phyloP scores from a whole-genome alignment of 805 yeast species.

The Lachancea mirantina region DNA sequence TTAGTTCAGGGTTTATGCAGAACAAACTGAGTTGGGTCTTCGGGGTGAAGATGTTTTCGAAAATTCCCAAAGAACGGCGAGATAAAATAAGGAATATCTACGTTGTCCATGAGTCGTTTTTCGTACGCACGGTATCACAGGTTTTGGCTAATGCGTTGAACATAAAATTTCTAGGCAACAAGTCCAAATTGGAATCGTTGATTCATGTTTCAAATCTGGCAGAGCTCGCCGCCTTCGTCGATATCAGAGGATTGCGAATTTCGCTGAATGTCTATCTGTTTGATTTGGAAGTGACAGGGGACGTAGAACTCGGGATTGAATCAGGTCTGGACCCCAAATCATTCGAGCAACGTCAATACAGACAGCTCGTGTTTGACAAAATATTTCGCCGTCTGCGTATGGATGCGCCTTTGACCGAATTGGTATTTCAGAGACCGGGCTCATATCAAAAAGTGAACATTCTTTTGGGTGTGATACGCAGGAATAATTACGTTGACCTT shows the following conservation, averaged over 20 bases:
- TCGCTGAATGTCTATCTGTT: conserved; percentile 68
- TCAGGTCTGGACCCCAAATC: too few species aligned
- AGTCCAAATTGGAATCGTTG: conserved; percentile 14
- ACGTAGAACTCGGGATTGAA: too few species aligned
- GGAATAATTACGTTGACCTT: conserved; percentile 52
- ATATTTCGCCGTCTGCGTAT: conserved; percentile 41
- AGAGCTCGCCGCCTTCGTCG: conserved; percentile 55
- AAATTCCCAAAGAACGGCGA: conserved; percentile 50
- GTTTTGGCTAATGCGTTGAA: conserved; percentile 57
- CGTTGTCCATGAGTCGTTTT: conserved; percentile 88
- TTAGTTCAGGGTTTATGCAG: conserved; percentile 71
- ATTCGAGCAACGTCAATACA: conserved; percentile 32
- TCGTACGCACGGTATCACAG: conserved; percentile 70
- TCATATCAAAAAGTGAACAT: conserved; percentile 40
- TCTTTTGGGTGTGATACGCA: conserved; percentile 41
- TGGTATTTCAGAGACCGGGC: conserved; percentile 52
- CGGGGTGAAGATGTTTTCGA: conserved; percentile 52
- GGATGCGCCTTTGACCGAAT: conserved; percentile 38
- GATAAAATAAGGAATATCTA: conserved; percentile 54
- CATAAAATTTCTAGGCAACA: conserved; percentile 35
- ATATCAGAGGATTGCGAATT: conserved; percentile 69
- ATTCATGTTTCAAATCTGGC: conserved; percentile 43
- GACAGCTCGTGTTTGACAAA: conserved; percentile 41
- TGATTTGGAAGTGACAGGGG: too few species aligned
- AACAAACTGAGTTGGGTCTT: conserved; percentile 54